phyloP scores from a whole-genome alignment of 257 asterid species.

The Solanum lignicaule region DNA sequence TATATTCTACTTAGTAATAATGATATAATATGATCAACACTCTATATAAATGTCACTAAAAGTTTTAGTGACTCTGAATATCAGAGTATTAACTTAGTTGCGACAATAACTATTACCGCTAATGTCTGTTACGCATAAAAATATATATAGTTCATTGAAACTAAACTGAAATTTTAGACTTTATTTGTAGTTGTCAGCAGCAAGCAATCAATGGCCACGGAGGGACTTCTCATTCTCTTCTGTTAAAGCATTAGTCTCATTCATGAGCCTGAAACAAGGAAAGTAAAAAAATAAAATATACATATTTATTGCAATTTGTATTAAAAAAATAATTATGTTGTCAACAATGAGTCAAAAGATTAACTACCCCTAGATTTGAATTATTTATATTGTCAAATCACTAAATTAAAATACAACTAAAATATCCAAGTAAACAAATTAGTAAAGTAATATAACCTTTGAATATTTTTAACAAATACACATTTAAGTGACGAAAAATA shows the following conservation, averaged over 20 bases:
- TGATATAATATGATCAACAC: neutral
- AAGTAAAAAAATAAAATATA: neutral
- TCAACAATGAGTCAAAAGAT: neutral
- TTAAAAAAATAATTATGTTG: neutral
- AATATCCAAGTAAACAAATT: neutral
- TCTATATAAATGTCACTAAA: neutral
- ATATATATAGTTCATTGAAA: neutral
- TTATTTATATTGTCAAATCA: neutral
- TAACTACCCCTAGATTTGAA: neutral
- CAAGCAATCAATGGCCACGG: neutral
- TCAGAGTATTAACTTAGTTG: neutral
- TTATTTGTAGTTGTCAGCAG: neutral
- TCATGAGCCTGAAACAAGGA: neutral
- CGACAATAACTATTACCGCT: too few relatives aligned
- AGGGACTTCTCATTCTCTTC: neutral
- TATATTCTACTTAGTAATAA: too few relatives aligned
- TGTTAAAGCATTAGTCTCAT: neutral
- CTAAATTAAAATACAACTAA: neutral
- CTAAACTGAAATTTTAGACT: neutral
- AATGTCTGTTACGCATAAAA: too few relatives aligned
- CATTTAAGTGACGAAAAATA: too few relatives aligned
- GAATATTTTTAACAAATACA: neutral
- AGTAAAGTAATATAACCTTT: too few relatives aligned
- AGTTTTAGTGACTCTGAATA: neutral
- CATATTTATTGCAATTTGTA: neutral